Conservation (phyloP, 1,284 basidiomycete species). For the Ustilago tritici region DNA sequence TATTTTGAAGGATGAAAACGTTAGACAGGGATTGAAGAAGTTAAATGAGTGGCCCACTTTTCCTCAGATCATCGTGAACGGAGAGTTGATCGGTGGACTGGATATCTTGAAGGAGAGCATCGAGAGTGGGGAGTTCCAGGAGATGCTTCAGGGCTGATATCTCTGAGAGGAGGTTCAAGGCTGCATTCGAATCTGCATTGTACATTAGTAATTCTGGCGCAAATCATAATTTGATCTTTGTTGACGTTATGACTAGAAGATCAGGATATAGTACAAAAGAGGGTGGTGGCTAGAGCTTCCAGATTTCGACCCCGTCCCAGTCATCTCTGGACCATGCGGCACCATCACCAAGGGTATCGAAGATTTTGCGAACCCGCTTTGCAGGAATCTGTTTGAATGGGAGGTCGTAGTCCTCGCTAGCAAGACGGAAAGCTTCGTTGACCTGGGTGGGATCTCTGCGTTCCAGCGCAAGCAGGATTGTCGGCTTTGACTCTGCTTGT, state of each 20-base stretch:
- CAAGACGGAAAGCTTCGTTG: slow-evolving; percentile 32
- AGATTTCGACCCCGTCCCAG: slow-evolving; percentile 82
- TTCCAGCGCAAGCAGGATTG: slow-evolving; percentile 70
- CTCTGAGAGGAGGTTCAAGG: not conserved
- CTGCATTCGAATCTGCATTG: slow-evolving; percentile 9
- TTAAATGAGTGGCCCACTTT: slow-evolving; percentile 84
- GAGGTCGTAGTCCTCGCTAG: slow-evolving; percentile 73
- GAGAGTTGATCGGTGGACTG: slow-evolving; percentile 80
- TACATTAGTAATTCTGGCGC: slow-evolving; percentile 29
- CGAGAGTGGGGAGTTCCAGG: slow-evolving; percentile 76
- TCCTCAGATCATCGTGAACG: slow-evolving; percentile 78
- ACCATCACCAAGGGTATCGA: slow-evolving; percentile 74
- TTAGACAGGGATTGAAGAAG: slow-evolving; percentile 83
- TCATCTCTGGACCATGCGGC: slow-evolving; percentile 75
- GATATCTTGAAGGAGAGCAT: slow-evolving; percentile 71
- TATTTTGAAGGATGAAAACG: slow-evolving; percentile 79
- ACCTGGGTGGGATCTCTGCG: slow-evolving; percentile 37
- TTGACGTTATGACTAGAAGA: not conserved
- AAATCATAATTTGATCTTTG: slow-evolving; percentile 3
- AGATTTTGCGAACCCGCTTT: slow-evolving; percentile 76
- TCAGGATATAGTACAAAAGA: not conserved
- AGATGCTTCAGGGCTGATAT: slow-evolving; percentile 72
- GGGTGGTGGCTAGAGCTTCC: slow-evolving; percentile 72
- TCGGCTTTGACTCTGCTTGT: slow-evolving; percentile 71
- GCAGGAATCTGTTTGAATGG: slow-evolving; percentile 75